Percentiles rank a stretch among this genome's conserved stretches.
Evolutionary conservation across 129 eudicot species (phyloP).

Genomic region (Artemisia argyi): DNA sequence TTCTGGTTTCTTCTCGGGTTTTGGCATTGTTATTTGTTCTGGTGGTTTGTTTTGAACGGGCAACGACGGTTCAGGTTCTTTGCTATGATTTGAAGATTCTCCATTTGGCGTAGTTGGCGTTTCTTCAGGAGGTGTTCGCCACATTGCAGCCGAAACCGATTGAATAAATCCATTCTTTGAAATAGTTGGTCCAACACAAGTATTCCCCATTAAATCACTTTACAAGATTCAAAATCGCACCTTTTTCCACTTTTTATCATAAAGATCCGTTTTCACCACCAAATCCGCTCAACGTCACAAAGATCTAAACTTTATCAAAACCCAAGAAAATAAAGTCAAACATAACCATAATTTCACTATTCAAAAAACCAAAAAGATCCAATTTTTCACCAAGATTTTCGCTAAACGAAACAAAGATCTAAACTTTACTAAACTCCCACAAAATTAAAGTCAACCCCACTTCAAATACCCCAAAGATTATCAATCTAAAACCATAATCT

Average conservation of each 20-base stretch:
- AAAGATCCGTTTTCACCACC: conserved; percentile 8
- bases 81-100: conserved; percentile 37
- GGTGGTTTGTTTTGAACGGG: conserved; percentile 82
- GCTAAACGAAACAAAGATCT: conserved; percentile 27
- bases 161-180: conserved; percentile 74
- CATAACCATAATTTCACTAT: conserved; percentile 7
- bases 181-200: conserved; percentile 90
- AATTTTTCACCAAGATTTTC: not conserved
- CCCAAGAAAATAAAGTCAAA: conserved; percentile 35
- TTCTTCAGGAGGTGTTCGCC: conserved; percentile 66
- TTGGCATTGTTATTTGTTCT: conserved; percentile 60
- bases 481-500: conserved; percentile 17
- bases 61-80: conserved; percentile 49
- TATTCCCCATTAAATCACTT: conserved; percentile 69
- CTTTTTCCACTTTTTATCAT: conserved; percentile 15
- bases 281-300: conserved; percentile 7
- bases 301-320: conserved; percentile 32
- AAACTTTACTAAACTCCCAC: conserved; percentile 26
- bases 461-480: conserved; percentile 20
- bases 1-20: conserved; percentile 48
- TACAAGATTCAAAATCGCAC: conserved; percentile 13
- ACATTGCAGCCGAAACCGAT: conserved; percentile 90
- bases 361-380: conserved; percentile 25
- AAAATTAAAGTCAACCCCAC: conserved; percentile 29
- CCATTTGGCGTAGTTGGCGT: conserved; percentile 46